These are phyloP conservation scores for Saccharata proteae DNA, from an alignment of 2,329 filamentous ascomycete genomes.

Conservation along the genomic window DNA sequence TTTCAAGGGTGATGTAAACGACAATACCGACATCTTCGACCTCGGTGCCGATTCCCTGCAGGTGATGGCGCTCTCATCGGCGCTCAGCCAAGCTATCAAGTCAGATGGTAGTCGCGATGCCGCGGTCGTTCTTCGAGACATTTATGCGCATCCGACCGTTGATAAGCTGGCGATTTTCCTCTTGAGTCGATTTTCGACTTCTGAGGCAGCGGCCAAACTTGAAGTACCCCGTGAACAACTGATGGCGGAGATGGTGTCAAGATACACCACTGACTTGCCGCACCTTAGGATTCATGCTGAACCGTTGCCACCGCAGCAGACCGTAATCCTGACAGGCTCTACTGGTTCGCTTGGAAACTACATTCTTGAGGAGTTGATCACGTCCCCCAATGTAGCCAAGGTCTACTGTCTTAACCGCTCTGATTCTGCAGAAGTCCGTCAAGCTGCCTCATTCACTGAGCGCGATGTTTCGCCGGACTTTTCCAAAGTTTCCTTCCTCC, in stretches of 20 bases:
- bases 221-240: slow-evolving; percentile 11
- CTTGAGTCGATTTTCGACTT: slow-evolving; percentile 8
- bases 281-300: background rate
- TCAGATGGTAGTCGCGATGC: slow-evolving; percentile 7
- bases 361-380: slow-evolving; percentile 10
- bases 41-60: slow-evolving; percentile 23
- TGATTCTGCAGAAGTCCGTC: slow-evolving; percentile 1
- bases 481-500: slow-evolving; percentile 6
- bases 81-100: slow-evolving; percentile 12
- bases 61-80: slow-evolving; percentile 14
- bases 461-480: slow-evolving; percentile 7
- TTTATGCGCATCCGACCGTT: slow-evolving; percentile 22
- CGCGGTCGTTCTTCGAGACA: slow-evolving; percentile 16
- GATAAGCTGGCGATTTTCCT: slow-evolving; percentile 13
- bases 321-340: slow-evolving; percentile 11
- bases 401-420: slow-evolving; percentile 11
- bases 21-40: slow-evolving; percentile 20
- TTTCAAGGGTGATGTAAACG: slow-evolving; percentile 8
- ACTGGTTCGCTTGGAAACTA: slow-evolving; percentile 11
- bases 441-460: slow-evolving; percentile 4
- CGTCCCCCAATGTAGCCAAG: slow-evolving; percentile 4
- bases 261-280: slow-evolving; percentile 16
- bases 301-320: slow-evolving; percentile 1
- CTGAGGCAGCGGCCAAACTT: slow-evolving; percentile 3
- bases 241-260: slow-evolving; percentile 18